phyloP scores from a whole-genome alignment of 83 land plant species.

The Picea mariana region DNA sequence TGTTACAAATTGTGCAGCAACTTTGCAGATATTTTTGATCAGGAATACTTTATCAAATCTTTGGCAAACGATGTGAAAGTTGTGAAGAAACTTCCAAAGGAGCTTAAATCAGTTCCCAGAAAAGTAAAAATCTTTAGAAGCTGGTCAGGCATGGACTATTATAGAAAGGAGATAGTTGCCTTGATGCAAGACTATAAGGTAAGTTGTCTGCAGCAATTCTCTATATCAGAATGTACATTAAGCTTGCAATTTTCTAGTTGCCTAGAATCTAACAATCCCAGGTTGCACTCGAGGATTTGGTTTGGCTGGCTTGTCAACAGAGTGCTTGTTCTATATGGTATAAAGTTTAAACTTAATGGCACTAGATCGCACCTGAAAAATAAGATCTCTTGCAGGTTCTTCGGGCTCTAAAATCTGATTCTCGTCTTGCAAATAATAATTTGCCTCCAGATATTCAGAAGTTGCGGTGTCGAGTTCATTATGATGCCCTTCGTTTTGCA shows the following conservation, averaged over 20 bases:
- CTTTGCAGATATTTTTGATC: conserved; percentile 48
- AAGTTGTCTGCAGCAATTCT: neutral
- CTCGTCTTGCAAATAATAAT: too few species aligned
- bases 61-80: conserved; percentile 34
- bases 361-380: too few species aligned
- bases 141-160: conserved; percentile 43
- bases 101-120: conserved; percentile 26
- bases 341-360: too few species aligned
- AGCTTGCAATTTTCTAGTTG: neutral
- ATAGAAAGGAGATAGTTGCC: conserved; percentile 30
- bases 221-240: neutral
- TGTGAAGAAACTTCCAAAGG: conserved; percentile 41
- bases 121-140: conserved; percentile 37
- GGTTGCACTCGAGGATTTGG: neutral
- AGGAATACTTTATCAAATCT: conserved; percentile 39
- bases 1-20: conserved; percentile 21
- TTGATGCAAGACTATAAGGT: conserved; percentile 43
- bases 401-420: neutral
- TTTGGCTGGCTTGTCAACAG: neutral
- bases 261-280: too few species aligned
- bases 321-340: too few species aligned
- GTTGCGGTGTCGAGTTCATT: too few species aligned
- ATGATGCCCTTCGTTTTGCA: too few species aligned
- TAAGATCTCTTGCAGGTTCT: conserved; percentile 9
- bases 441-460: too few species aligned